Evolutionary conservation across 2,329 filamentous ascomycete species (phyloP), one percentile per base, ranked within the genome.

Genomic region (Beauveria pseudobassiana): DNA sequence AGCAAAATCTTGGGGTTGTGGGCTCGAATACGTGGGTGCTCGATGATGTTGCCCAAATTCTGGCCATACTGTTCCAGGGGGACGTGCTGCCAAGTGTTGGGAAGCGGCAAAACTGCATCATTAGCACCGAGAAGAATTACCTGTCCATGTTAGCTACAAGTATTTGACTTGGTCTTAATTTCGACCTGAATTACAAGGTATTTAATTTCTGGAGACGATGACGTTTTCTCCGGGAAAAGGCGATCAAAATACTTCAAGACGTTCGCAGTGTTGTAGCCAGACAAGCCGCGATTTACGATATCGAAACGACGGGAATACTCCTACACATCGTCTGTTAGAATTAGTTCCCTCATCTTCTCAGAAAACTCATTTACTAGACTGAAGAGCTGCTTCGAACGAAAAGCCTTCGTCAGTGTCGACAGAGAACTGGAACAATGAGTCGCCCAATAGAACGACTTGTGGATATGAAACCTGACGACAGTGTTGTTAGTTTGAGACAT

Each of bases 61-160:
- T 82, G 75, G 71, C 84, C 86, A 78, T 91, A 98, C 63, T 85
- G 76, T 1, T 87, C 81, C n/a, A 96, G 74, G 1, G 90, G 84
- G 8, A 98, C 83, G 72, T 93, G 86, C 74, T 98, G 95, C 10
- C 79, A 78, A 56, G 84, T 86, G 4, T 79, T 79, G 5, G 82
- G 78, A 43, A 83, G 77, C 3, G 85, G 82, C 3, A 96, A 73
- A 60, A 87, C 87, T 3, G 93, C 88, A 74, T 98, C 95, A 71
- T 99, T 98, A 67, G 95, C 91, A 20, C 95, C 95, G 63, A 97
- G 87, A 66, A 96, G 87, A 63, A 96, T 76, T 45, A 89, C 78
- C 89, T 92, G 62, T 30, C 28, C 8, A 28, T 69, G 26, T 76
- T 68, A 64, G 66, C 42, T 24, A 9, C 8, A 34, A 30, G 3